Base-by-base conservation (phyloP, 2,329 filamentous ascomycete species). In the Thelonectria blattea region DNA sequence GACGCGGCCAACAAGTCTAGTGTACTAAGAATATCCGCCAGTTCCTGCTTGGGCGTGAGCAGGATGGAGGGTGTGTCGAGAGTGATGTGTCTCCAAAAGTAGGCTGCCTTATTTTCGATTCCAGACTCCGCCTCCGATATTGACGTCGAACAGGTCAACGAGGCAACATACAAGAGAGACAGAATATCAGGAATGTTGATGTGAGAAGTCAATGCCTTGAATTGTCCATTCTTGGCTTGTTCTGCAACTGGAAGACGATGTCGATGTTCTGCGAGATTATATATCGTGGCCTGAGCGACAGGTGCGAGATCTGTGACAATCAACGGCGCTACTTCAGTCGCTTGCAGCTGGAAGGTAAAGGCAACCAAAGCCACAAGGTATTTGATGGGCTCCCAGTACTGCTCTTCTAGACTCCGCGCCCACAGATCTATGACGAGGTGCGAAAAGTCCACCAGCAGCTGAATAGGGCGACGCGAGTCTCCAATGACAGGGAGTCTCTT, bases 31-130 rank as follows among this genome's bases (percentile, higher is more conserved):
- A 91, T 88, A 51, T 92, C 87, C 2, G 79, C 73, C 0, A 86
- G 76, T 1, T 85, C 84, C 61, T 93, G 90, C 56, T 87, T 88
- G 30, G 85, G 85, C 60, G 85, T 88, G 1, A 94, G 80, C 67
- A 91, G 83, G 56, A 91, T 79, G 12, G 91, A 76, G 10, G 90
- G 83, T 64, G 90, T 88, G 46, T 90, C 85, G 22, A 87, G 83
- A 3, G 88, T 84, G 61, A 93, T 85, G 39, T 81, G 76, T 61
- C 80, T 83, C 91, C 91, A 95, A 68, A 93, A 91, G 37, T 79
- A 75, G 0, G 72, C 69, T 17, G 73, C 68, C 17, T 71, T 71
- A 47, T 73, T 70, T 49, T 73, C 68, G 30, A 71, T 53, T 20
- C 72, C 72, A 18, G 66, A 59, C 1, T 76, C 73, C 3, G 69